Percentiles rank a stretch among this genome's conserved stretches.
phyloP scores from a whole-genome alignment of 129 eudicot species.

The Flaveria bidentis region DNA sequence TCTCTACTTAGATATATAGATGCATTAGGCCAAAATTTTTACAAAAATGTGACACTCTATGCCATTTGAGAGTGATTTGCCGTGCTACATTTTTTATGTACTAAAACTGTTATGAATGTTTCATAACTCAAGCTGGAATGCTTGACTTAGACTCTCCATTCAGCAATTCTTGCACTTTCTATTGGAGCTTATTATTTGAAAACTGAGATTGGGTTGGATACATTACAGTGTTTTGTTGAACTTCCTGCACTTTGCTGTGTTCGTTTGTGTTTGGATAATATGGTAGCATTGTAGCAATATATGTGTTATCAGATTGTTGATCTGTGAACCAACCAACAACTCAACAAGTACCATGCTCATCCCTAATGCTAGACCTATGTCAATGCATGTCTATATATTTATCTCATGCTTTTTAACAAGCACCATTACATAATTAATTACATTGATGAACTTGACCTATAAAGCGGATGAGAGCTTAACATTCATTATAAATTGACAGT shows the following conservation, averaged over 20 bases:
- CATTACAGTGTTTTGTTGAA: neutral
- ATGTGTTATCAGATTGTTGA: constrained; percentile 7
- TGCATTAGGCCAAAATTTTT: neutral
- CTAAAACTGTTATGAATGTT: neutral
- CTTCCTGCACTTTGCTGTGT: neutral
- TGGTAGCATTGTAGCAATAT: constrained; percentile 9
- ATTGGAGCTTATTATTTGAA: constrained; percentile 8
- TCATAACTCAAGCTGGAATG: constrained; percentile 16
- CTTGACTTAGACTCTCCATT: neutral
- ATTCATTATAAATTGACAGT: neutral
- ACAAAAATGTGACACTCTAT: neutral
- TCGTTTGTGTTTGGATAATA: constrained; percentile 12
- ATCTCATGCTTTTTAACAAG: neutral
- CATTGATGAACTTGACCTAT: neutral
- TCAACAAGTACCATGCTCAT: neutral
- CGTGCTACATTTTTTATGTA: neutral
- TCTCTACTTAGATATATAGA: constrained; percentile 9
- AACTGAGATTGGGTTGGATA: constrained; percentile 5
- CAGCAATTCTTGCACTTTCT: neutral
- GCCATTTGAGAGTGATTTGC: neutral
- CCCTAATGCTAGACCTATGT: neutral
- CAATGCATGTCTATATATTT: constrained; percentile 13
- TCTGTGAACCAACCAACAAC: neutral
- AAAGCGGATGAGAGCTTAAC: neutral
- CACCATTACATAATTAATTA: neutral